Base-by-base conservation (phyloP, 73 alveolate genomes). In the Paramecium primaurelia region DNA sequence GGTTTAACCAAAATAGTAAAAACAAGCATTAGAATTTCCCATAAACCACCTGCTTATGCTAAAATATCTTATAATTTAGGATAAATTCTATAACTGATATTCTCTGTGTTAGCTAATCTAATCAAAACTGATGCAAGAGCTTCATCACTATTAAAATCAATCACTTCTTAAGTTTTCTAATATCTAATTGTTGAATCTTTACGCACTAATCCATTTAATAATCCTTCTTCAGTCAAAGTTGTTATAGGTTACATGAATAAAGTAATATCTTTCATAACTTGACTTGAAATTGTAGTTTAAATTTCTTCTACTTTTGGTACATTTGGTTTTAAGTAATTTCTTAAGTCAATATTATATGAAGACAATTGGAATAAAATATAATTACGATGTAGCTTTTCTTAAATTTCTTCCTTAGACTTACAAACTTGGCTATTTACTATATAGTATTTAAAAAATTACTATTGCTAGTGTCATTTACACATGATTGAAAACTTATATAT, bases 1-100 rank as follows among this genome's bases (percentile, higher is more conserved):
- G 47, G 91, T 25, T 20, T 20, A 1, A 26, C 47, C 9, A 45
- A 45, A 6, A 80, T 40, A 45, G 49, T 42, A 80, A 45, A 45
- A 45, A 80, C 49, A 10, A 32, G 30, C 58, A 80, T 26, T n/a
- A 40, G 30, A 49, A 28, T 26, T 44, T 80, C 58, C 91, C 91
- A 80, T 20, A 80, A 44, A 42, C 91, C 91, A 38, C 91, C 91
- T 44, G 58, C 58, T 36, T 80, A 49, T 2, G 77, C 91, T 11
- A 80, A 47, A 12, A 80, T 49, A 26, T 44, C 73, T 10, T 40
- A 9, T 0, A 80, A 18, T 25, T 80, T 80, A 14, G 71, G 44
- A 42, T 80, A 80, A n/a, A 49, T 80, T 45, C 75, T 80, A 25
- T 80, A 28, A 80, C 58, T 80, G 4, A 42, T 25, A 32, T 44